Percentiles rank a stretch among this genome's conserved stretches.
phyloP scores from a whole-genome alignment of 1,284 basidiomycete genomes.

The Takashimella koratensis region DNA sequence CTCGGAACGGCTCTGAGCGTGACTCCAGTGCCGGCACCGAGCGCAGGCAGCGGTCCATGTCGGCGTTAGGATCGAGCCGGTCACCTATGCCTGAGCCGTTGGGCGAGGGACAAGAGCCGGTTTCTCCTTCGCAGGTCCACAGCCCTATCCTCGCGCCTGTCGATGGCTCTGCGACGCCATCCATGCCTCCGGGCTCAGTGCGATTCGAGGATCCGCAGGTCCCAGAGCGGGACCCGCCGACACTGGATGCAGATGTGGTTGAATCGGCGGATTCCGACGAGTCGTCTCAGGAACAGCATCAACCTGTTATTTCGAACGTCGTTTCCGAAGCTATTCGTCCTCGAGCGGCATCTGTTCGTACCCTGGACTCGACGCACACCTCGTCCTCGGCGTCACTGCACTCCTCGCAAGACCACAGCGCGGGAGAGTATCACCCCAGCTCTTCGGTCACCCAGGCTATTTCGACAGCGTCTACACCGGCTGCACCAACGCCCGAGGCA shows the following conservation, averaged over 20 bases:
- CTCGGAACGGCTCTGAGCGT: background rate
- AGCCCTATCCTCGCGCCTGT: background rate
- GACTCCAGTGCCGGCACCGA: background rate
- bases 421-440: conserved; percentile 17
- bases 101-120: background rate
- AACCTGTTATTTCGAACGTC: background rate
- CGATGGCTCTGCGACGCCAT: background rate
- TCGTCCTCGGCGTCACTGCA: conserved; percentile 2
- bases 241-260: background rate
- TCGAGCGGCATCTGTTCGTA: conserved; percentile 28
- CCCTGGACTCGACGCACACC: conserved; percentile 19
- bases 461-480: conserved; percentile 19
- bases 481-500: conserved; percentile 20
- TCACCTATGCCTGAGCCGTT: background rate
- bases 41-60: background rate
- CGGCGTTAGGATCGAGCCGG: background rate
- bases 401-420: conserved; percentile 15
- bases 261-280: background rate
- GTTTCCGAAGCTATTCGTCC: background rate
- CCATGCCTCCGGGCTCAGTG: background rate
- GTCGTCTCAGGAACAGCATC: background rate
- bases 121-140: background rate
- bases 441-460: conserved; percentile 22
- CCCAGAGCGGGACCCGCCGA: background rate
- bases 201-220: background rate